Evolutionary conservation across 495 filamentous ascomycete species (phyloP).

Genomic region (Barbatosphaeria neglecta): DNA sequence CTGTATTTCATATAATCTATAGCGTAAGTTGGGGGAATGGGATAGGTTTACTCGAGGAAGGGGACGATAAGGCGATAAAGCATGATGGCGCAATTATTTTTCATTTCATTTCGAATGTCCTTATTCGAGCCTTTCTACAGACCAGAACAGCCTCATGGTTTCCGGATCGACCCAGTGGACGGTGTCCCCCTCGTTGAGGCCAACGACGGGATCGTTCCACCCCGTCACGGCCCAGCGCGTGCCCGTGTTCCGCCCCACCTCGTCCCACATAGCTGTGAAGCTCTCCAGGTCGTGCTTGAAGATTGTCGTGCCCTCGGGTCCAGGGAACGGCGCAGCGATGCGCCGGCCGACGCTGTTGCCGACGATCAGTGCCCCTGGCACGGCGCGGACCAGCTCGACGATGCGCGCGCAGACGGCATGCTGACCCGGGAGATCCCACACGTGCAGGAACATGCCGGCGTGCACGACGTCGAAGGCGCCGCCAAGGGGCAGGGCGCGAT

Average conservation of each 20-base stretch:
- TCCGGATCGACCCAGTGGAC: not conserved
- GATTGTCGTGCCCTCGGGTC: constrained; percentile 7
- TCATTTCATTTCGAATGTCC: too few relatives aligned
- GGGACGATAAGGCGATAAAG: too few relatives aligned
- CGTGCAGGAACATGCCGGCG: constrained; percentile 41
- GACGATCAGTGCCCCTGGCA: constrained; percentile 32
- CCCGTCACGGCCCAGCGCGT: constrained; percentile 30
- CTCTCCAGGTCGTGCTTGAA: constrained; percentile 37
- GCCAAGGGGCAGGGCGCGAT: constrained; percentile 21
- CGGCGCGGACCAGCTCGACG: constrained; percentile 24
- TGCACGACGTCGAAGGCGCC: constrained; percentile 40
- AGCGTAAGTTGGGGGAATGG: too few relatives aligned
- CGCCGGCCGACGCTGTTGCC: constrained; percentile 35
- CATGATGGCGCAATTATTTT: too few relatives aligned
- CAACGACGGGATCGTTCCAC: not conserved
- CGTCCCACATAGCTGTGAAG: constrained; percentile 38
- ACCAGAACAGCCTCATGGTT: not conserved
- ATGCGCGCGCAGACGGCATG: constrained; percentile 27
- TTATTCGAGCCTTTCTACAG: not conserved
- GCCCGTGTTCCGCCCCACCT: constrained; percentile 35
- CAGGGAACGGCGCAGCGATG: constrained; percentile 14
- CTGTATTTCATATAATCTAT: too few relatives aligned
- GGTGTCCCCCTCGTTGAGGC: not conserved
- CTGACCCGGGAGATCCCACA: constrained; percentile 40
- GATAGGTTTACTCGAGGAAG: too few relatives aligned